phyloP scores from a whole-genome alignment of 78 protist genomes.

The Fonticula alba region DNA sequence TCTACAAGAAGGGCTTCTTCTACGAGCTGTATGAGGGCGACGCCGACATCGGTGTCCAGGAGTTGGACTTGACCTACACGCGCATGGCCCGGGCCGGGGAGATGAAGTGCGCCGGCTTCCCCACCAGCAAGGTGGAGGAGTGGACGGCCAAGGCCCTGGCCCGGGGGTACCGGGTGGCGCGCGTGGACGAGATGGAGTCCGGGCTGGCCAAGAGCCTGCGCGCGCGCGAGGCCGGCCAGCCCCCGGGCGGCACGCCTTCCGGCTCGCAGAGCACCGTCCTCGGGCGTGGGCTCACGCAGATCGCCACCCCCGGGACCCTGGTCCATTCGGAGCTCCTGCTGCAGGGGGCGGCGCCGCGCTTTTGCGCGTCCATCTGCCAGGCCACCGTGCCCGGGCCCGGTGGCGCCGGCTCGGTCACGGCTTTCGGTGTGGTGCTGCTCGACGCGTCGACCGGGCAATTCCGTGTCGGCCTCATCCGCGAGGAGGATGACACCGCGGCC shows the following conservation, averaged over 20 bases:
- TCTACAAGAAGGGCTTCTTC: conserved; percentile 50
- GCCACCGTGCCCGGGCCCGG: too few relatives aligned
- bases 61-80: conserved; percentile 55
- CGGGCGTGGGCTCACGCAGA: conserved; percentile 20
- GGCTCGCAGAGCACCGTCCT: conserved; percentile 17
- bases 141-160: conserved; percentile 53
- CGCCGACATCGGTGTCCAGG: conserved; percentile 57
- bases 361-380: conserved; percentile 31
- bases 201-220: conserved; percentile 10
- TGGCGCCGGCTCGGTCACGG: background rate
- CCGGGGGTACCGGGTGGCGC: conserved; percentile 36
- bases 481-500: too few relatives aligned
- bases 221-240: background rate
- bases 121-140: background rate
- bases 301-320: conserved; percentile 45
- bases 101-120: conserved; percentile 40
- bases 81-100: conserved; percentile 20
- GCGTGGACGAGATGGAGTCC: conserved; percentile 53
- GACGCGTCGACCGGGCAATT: too few relatives aligned
- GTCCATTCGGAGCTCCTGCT: conserved; percentile 24
- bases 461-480: too few relatives aligned
- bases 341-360: conserved; percentile 11
- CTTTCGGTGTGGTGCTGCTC: too few relatives aligned
- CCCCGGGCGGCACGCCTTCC: background rate
- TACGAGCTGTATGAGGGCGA: conserved; percentile 79